Percentiles rank a stretch among this genome's conserved stretches.
These are phyloP conservation scores for Cryptococcus hybrid DNA, from an alignment of 1,284 basidiomycete species.

Conservation along the genomic window DNA sequence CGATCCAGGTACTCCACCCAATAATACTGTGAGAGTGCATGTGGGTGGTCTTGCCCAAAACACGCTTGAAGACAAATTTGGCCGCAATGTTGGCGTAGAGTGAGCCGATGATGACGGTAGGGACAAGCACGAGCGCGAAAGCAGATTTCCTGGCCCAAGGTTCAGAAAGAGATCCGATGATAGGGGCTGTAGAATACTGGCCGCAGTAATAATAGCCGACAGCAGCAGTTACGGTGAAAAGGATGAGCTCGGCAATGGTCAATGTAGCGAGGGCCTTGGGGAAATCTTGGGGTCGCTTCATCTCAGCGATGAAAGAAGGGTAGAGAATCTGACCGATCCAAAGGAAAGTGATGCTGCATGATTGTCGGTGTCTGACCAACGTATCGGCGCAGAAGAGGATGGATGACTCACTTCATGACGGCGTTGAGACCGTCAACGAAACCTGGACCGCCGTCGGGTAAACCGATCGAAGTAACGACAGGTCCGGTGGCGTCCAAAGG, in stretches of 20 bases:
- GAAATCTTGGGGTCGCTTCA: conserved; percentile 57
- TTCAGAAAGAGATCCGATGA: conserved; percentile 38
- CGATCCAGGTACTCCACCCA: conserved; percentile 62
- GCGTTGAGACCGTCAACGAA: conserved; percentile 58
- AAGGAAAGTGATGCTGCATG: conserved; percentile 54
- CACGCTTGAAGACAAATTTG: conserved; percentile 48
- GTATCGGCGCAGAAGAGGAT: neutral
- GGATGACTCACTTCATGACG: conserved; percentile 47
- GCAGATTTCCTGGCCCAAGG: conserved; percentile 57
- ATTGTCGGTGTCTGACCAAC: conserved; percentile 1
- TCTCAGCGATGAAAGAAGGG: conserved; percentile 53
- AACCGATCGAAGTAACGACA: conserved; percentile 33
- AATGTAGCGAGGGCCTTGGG: conserved; percentile 55
- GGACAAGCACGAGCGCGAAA: conserved; percentile 43
- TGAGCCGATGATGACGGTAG: conserved; percentile 44
- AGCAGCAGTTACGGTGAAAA: conserved; percentile 63
- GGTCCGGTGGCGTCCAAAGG: conserved; percentile 40
- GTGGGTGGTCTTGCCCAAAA: conserved; percentile 54
- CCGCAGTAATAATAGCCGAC: conserved; percentile 57
- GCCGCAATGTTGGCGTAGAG: conserved; percentile 46
- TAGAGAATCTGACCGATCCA: conserved; percentile 59
- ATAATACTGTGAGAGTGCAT: conserved; percentile 58
- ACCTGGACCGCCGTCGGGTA: conserved; percentile 53
- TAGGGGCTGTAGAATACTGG: conserved; percentile 47
- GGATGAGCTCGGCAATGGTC: conserved; percentile 58